Percentiles rank a stretch among this genome's conserved stretches.
phyloP scores from a whole-genome alignment of 108 stramenopile genomes.

The Heterococcus sp. region DNA sequence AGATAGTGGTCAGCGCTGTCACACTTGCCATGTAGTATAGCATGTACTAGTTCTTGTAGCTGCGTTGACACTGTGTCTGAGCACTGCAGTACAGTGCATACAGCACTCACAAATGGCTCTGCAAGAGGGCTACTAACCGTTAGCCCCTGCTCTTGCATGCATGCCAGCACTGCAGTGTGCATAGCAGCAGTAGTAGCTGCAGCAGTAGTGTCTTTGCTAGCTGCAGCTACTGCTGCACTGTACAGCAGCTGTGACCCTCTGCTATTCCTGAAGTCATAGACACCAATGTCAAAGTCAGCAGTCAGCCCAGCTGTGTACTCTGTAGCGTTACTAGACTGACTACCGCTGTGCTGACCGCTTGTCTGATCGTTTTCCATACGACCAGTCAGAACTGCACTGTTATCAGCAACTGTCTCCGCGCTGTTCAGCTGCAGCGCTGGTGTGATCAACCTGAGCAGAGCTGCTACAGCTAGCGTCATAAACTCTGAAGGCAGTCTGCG shows the following conservation, averaged over 20 bases:
- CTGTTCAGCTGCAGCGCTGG: slow-evolving; percentile 50
- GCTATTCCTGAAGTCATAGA: slow-evolving; percentile 5
- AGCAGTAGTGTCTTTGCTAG: neutral
- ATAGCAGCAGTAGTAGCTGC: neutral
- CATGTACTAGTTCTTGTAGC: slow-evolving; percentile 2
- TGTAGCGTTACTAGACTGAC: too few species aligned
- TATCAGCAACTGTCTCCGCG: too few species aligned
- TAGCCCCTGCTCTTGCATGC: slow-evolving; percentile 1
- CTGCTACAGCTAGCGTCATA: slow-evolving; percentile 76
- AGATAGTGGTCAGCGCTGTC: neutral
- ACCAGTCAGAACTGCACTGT: neutral
- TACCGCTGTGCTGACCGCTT: too few species aligned
- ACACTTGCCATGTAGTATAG: too few species aligned
- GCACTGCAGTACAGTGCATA: slow-evolving; percentile 1
- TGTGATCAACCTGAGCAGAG: slow-evolving; percentile 73
- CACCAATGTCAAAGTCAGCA: slow-evolving; percentile 1
- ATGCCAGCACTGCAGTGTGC: too few species aligned
- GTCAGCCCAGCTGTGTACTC: slow-evolving; percentile 16
- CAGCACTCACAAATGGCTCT: neutral
- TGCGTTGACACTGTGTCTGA: slow-evolving; percentile 1
- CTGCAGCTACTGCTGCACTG: neutral
- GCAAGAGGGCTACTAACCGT: neutral
- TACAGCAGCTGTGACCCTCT: neutral
- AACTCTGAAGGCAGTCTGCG: slow-evolving; percentile 19
- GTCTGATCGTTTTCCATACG: neutral